Evolutionary conservation across 2,329 filamentous ascomycete species (phyloP), one percentile per base, ranked within the genome.

Genomic region (Penicillium sp.): DNA sequence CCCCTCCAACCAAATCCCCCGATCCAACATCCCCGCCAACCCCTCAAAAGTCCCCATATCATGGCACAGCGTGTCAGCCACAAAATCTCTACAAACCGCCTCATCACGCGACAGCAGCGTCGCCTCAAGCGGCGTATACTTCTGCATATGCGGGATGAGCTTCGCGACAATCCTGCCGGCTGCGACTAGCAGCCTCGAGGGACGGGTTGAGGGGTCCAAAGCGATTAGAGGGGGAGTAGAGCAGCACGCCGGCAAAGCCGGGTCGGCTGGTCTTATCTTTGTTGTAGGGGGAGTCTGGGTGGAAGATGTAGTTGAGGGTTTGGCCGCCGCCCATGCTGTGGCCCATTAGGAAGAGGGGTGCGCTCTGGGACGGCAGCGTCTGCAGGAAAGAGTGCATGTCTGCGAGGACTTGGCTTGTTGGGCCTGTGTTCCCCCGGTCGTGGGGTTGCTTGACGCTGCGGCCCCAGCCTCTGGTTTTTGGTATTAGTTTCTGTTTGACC

Each of bases 301-400:
- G 56, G n/a, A 72, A 60, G 12, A 65, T 74, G 59, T 81, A 84
- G 36, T 81, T 83, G 8, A 95, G 73, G 5, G 84, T 80, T 70
- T 95, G 80, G 19, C 83, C 88, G 51, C 91, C 91, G 57, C 91
- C 91, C 89, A 95, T 95, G 18, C 86, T 90, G 71, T 95, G 89
- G 45, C 91, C 91, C 75, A 93, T 83, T 16, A 96, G 78, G 71
- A 95, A 96, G 13, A 95, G 50, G 30, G 76, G 72, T 3, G 70
- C 62, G 19, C 69, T 53, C 19, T 51, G 53, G 9, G 77, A 77
- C 4, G 84, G 72, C 54, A 86, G 79, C 28, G 75, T 73, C 51
- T 76, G 76, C 57, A 93, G 76, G 67, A 96, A 89, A 36, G 84
- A 83, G 10, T 83, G 87, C 46, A 95, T 83, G 68, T 96, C 91